Base-by-base conservation (phyloP, 306 rosid genomes). In the Dalbergia cochinchinensis region DNA sequence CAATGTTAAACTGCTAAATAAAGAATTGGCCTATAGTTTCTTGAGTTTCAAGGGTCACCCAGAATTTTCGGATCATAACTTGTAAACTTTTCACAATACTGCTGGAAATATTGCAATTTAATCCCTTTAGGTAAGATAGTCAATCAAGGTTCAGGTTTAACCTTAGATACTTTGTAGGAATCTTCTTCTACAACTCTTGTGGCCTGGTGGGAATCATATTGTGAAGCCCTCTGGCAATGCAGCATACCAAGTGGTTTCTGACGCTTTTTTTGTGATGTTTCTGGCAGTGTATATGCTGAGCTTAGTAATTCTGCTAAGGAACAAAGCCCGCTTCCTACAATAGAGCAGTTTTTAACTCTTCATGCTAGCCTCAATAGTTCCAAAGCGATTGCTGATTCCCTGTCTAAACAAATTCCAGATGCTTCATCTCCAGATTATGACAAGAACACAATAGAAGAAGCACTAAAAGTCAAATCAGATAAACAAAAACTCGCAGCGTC, bases 271-370 rank as follows among this genome's bases (percentile, higher is more conserved):
- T 55, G 14, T 10, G 14, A 64, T 74, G 45, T 85, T 50, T 61
- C 11, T 77, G 87, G 88, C 91, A 96, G 99, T 78, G 79, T 78
- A 58, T 91, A 90, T 78, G 92, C 97, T 0, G 98, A 91, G 77
- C 80, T 93, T 86, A 87, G 80, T 61, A 82, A 62, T 64, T 86
- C 92, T 34, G 91, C 98, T 4, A 93, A 88, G 80, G 98, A 96
- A 76, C 91, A 89, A 12, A 87, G 88, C 81, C 97, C 97, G 5
- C 97, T 90, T 86, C 93, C 87, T 16, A 81, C 93, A 44, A 89
- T 96, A 7, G 98, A 91, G 75, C 96, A 93, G 89, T 96, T 89
- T 83, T 75, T 93, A 86, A 73, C 88, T 55, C 96, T 95, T 74
- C 96, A 86, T 67, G 64, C 91, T 4, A 88, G 77, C 86, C 83